Base-by-base conservation (phyloP, 2,329 filamentous ascomycete species). In the Uncinocarpus reesii region DNA sequence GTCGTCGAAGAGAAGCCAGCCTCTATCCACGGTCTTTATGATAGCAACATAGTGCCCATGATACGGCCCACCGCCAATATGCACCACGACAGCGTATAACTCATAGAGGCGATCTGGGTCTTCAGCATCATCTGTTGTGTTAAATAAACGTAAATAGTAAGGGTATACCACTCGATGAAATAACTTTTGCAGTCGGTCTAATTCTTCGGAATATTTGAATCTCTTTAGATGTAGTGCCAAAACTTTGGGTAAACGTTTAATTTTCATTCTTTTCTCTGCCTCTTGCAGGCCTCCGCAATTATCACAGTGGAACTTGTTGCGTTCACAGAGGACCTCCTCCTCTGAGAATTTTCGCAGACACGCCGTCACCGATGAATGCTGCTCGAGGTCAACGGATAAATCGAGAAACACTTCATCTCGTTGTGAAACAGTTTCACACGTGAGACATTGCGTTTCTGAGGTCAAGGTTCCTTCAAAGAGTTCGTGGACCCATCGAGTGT, bases 281-380 rank as follows among this genome's bases (percentile, higher is more conserved):
- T 98, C 92, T 66, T 98, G 92, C 48, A 98, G 71, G 2, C 92
- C 92, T 46, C 92, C 92, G 58, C 92, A 98, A 58, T 89, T 89
- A 64, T 98, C 92, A 68, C 92, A 98, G 62, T 98, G 90, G 57
- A 98, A 98, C 63, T 98, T 98, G 72, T 98, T 96, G 52, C 89
- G 79, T 69, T 98, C 92, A 62, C 92, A 96, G 50, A 98, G 76
- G 87, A 96, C 95, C 66, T 98, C 92, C 60, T 96, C 92, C 38
- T 92, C 88, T 0, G 92, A 98, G 60, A 98, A 98, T 60, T 95
- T 95, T 51, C 86, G 79, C 55, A 98, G 69, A 63, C 92, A 98
- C 21, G 92, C 90, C 2, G 92, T 96, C 2, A 98, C 92, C 0
- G 92, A 98, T 0, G 89, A 89, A 63, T 96, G 88, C 60, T 95